phyloP scores from a whole-genome alignment of 2,329 filamentous ascomycete genomes.

The Rachicladosporium sp. region DNA sequence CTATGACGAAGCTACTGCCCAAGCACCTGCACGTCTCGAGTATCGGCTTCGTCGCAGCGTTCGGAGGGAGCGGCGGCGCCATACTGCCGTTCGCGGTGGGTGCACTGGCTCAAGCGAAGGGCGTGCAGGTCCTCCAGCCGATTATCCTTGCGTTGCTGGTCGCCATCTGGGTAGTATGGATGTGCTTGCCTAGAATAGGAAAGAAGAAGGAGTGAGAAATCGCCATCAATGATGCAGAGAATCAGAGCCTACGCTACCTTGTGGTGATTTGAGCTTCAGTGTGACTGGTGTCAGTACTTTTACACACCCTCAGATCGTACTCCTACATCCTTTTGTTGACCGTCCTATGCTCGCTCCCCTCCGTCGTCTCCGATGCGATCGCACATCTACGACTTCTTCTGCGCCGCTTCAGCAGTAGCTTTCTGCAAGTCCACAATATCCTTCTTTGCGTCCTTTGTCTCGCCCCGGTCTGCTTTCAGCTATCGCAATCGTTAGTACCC shows the following conservation, averaged over 20 bases:
- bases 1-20: constrained; percentile 62
- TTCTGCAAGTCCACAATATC: constrained; percentile 24
- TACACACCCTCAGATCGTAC: too few relatives aligned
- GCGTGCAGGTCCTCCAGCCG: constrained; percentile 48
- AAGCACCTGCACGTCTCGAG: constrained; percentile 62
- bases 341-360: too few relatives aligned
- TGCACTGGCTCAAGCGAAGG: constrained; percentile 51
- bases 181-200: constrained; percentile 34
- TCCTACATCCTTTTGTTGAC: too few relatives aligned
- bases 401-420: constrained; percentile 21
- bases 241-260: too few relatives aligned
- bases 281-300: too few relatives aligned
- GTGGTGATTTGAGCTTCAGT: too few relatives aligned
- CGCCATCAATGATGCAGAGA: too few relatives aligned
- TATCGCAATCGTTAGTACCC: constrained; percentile 7
- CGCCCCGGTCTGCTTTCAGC: constrained; percentile 26
- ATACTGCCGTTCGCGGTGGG: constrained; percentile 54
- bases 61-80: constrained; percentile 63
- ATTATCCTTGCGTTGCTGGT: constrained; percentile 44
- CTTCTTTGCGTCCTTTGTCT: constrained; percentile 16
- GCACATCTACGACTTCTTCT: constrained; percentile 12
- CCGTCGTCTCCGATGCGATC: too few relatives aligned
- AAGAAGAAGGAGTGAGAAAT: constrained; percentile 26
- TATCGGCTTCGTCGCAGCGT: constrained; percentile 68
- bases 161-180: constrained; percentile 40